Evolutionary conservation across 768 basidiomycete genomes (phyloP).

Genomic region (Rickenella mellea): DNA sequence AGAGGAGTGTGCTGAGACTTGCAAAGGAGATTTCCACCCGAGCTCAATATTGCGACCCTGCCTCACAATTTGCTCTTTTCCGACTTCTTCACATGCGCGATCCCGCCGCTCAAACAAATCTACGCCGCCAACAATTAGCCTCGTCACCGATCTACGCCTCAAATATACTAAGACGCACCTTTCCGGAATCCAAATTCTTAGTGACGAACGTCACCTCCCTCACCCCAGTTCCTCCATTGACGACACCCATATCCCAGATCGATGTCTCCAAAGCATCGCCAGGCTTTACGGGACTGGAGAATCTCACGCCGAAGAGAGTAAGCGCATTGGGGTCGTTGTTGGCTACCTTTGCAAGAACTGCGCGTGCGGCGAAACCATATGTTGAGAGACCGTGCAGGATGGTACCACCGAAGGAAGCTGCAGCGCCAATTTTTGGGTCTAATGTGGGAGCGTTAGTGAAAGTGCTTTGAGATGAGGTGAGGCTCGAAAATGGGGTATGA

Average conservation of each 20-base stretch:
- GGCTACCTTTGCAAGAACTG: slow-evolving; percentile 54
- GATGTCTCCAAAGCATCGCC: slow-evolving; percentile 73
- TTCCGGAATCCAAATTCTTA: slow-evolving; percentile 49
- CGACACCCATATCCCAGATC: slow-evolving; percentile 68
- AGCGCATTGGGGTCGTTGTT: slow-evolving; percentile 52
- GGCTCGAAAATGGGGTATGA: background rate
- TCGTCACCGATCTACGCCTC: slow-evolving; percentile 1
- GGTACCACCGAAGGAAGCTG: slow-evolving; percentile 71
- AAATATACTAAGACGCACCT: slow-evolving; percentile 26
- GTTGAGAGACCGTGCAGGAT: slow-evolving; percentile 81
- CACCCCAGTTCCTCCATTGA: slow-evolving; percentile 40
- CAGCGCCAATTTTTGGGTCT: slow-evolving; percentile 70
- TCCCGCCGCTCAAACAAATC: slow-evolving; percentile 49
- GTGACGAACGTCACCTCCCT: slow-evolving; percentile 53
- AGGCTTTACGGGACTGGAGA: slow-evolving; percentile 77
- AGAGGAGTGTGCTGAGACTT: too few relatives aligned
- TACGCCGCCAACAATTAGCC: slow-evolving; percentile 10
- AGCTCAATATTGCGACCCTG: too few relatives aligned
- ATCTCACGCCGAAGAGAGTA: slow-evolving; percentile 61
- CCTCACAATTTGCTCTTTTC: slow-evolving; percentile 34
- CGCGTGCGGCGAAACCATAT: slow-evolving; percentile 76
- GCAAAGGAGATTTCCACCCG: too few relatives aligned
- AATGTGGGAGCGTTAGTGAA: slow-evolving; percentile 1
- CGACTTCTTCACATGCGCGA: slow-evolving; percentile 52
- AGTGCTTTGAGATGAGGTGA: background rate